Evolutionary conservation across 176 grass and related monocot species (phyloP).

Genomic region (Rhynchospora pubera): DNA sequence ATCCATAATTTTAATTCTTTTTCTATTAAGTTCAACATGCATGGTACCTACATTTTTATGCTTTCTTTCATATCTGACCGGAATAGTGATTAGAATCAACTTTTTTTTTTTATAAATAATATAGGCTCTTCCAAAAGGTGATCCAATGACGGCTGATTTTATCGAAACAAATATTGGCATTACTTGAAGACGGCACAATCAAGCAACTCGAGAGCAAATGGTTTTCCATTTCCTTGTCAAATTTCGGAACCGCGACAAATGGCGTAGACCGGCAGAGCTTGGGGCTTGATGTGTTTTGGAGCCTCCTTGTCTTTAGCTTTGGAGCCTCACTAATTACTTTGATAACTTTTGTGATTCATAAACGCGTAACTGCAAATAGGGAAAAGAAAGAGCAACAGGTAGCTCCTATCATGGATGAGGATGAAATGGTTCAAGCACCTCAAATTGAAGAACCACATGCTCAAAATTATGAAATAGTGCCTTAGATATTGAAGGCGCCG

Average conservation of each 20-base stretch:
- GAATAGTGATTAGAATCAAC: not conserved
- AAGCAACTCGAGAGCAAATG: slow-evolving; percentile 27
- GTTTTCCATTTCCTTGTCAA: slow-evolving; percentile 21
- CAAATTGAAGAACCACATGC: not conserved
- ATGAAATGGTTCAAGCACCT: not conserved
- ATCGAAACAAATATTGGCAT: slow-evolving; percentile 17
- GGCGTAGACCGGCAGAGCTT: not conserved
- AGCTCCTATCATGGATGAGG: not conserved
- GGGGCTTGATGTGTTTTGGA: slow-evolving; percentile 16
- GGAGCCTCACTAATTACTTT: not conserved
- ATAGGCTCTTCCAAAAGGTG: slow-evolving; percentile 18
- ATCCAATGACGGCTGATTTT: slow-evolving; percentile 15
- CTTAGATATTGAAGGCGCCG: not conserved
- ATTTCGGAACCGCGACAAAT: not conserved
- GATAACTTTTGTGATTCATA: not conserved
- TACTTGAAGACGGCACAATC: slow-evolving; percentile 19
- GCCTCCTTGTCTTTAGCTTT: slow-evolving; percentile 8
- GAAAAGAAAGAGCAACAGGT: not conserved
- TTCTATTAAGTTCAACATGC: not conserved
- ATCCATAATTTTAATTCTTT: no score
- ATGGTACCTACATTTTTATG: not conserved
- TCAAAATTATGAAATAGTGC: not conserved
- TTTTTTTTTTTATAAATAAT: not conserved
- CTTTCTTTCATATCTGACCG: no score
- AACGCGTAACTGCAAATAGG: not conserved